Percentiles rank a stretch among this genome's conserved stretches.
These are phyloP conservation scores for Pleurotus eryngii DNA, from an alignment of 768 basidiomycete genomes.

Conservation along the genomic window DNA sequence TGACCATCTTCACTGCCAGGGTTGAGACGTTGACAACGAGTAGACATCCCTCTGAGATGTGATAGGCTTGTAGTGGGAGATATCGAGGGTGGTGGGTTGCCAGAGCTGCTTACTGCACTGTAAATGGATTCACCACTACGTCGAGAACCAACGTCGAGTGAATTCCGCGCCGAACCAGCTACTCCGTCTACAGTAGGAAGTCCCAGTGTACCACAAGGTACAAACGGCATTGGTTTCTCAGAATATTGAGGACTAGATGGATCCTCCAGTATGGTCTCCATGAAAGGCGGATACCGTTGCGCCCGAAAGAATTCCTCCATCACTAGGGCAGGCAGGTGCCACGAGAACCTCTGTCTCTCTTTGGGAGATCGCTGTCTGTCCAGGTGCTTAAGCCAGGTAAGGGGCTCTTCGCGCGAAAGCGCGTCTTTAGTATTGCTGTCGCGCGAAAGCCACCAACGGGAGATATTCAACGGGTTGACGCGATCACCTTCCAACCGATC, in stretches of 20 bases:
- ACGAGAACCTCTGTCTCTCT: constrained; percentile 37
- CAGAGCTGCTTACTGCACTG: constrained; percentile 35
- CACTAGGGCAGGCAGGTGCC: constrained; percentile 67
- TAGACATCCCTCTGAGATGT: constrained; percentile 34
- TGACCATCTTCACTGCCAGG: constrained; percentile 42
- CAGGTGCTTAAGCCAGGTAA: constrained; percentile 72
- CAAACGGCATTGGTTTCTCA: constrained; percentile 1
- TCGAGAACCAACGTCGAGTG: constrained; percentile 41
- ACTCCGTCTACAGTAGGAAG: constrained; percentile 50
- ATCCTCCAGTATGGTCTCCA: constrained; percentile 47
- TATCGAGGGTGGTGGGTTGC: constrained; percentile 14
- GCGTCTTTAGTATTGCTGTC: constrained; percentile 43
- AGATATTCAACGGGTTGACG: constrained; percentile 47
- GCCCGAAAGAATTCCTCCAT: constrained; percentile 62
- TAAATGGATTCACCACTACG: constrained; percentile 41
- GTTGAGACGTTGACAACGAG: constrained; percentile 29
- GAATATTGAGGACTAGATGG: constrained; percentile 6
- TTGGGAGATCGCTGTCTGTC: constrained; percentile 37
- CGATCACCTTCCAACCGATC: constrained; percentile 27
- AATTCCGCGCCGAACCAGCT: constrained; percentile 43
- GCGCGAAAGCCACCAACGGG: constrained; percentile 60
- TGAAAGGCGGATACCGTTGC: constrained; percentile 29
- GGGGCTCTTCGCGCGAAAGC: constrained; percentile 63
- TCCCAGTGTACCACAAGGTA: constrained; percentile 25
- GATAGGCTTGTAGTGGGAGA: constrained; percentile 44